Conservation (phyloP, 192 early-diverging fungal genomes). For the Coemansia sp. region DNA sequence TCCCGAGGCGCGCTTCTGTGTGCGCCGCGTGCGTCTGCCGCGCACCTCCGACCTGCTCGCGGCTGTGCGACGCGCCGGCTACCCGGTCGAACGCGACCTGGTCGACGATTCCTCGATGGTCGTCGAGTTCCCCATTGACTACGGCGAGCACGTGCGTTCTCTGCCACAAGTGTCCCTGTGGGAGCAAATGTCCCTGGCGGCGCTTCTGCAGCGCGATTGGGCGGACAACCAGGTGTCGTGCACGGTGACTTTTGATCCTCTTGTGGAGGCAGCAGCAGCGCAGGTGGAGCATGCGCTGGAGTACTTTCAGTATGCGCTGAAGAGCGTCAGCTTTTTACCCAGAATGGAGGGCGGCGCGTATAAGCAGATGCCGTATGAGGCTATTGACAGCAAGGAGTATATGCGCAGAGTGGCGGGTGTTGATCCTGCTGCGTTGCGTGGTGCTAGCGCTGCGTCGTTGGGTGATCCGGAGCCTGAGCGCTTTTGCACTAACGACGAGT, state of each 20-base stretch:
- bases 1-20: constrained; percentile 52
- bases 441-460: background rate
- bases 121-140: constrained; percentile 51
- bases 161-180: constrained; percentile 47
- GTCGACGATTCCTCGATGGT: constrained; percentile 39
- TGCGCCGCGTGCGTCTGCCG: constrained; percentile 49
- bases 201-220: constrained; percentile 50
- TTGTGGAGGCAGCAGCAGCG: constrained; percentile 8
- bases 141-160: constrained; percentile 44
- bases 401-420: constrained; percentile 18
- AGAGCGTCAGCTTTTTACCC: constrained; percentile 51
- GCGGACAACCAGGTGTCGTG: constrained; percentile 54
- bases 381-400: constrained; percentile 37
- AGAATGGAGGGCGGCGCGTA: constrained; percentile 35
- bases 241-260: constrained; percentile 52
- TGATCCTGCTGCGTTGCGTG: background rate
- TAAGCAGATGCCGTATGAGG: constrained; percentile 54
- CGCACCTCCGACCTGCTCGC: constrained; percentile 25
- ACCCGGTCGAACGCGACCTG: constrained; percentile 37
- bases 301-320: constrained; percentile 55
- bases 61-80: constrained; percentile 22
- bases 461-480: constrained; percentile 12
- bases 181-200: constrained; percentile 53
- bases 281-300: constrained; percentile 30
- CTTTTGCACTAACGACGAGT: constrained; percentile 12